Percentiles rank a stretch among this genome's conserved stretches.
These are phyloP conservation scores for Geotrichum histeridarum DNA, from an alignment of 1,139 yeast species.

Conservation along the genomic window DNA sequence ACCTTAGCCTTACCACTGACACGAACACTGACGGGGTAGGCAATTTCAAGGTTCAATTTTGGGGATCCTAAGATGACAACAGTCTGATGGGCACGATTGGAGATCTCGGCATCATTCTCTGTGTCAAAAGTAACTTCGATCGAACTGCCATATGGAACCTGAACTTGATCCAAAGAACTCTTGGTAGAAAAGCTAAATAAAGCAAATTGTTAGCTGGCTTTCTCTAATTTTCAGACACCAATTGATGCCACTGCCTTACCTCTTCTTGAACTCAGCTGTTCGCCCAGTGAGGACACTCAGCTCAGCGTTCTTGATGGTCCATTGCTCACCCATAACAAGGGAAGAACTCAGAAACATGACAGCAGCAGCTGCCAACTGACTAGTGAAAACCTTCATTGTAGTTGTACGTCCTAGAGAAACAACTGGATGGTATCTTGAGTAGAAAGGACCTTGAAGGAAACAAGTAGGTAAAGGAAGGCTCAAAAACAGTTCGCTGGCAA, in stretches of 20 bases:
- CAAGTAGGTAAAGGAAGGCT: not conserved
- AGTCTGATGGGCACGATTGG: conserved; percentile 31
- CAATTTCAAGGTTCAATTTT: conserved; percentile 26
- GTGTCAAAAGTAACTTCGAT: conserved; percentile 28
- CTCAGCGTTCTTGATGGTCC: conserved; percentile 31
- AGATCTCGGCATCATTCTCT: conserved; percentile 21
- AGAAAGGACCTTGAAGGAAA: not conserved
- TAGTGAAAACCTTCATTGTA: not conserved
- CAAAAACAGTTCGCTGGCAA: too few relatives aligned
- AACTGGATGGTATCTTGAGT: not conserved
- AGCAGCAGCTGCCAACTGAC: conserved; percentile 8
- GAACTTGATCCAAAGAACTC: conserved; percentile 19
- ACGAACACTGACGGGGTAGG: conserved; percentile 28
- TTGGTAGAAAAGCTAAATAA: conserved; percentile 2
- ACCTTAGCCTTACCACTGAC: conserved; percentile 31
- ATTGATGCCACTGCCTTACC: not conserved
- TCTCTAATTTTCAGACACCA: not conserved
- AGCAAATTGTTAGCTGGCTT: not conserved
- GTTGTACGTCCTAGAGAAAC: not conserved
- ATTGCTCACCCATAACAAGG: conserved; percentile 25
- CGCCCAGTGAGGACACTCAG: conserved; percentile 33
- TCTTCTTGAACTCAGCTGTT: conserved; percentile 9
- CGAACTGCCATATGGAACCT: conserved; percentile 14
- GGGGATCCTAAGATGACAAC: conserved; percentile 28
- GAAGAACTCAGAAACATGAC: conserved; percentile 18